Base-by-base conservation (phyloP, 2,329 filamentous ascomycete genomes). In the Diaporthe sp. region DNA sequence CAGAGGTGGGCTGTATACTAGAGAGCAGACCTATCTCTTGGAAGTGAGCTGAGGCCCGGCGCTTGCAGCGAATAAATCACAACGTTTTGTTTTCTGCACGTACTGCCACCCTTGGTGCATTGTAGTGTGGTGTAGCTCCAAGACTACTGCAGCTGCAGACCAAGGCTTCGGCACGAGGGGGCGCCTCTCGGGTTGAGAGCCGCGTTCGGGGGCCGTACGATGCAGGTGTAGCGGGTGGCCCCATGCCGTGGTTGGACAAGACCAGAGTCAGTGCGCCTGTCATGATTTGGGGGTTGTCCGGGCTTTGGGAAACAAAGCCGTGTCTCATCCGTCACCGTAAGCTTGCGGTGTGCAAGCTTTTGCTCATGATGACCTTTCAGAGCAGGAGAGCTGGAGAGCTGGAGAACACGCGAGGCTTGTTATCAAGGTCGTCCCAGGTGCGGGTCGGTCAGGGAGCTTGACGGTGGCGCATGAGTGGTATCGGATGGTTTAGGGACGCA, bases 131-230 rank as follows among this genome's bases (percentile, higher is more conserved):
- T n/a, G 17, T 32, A 44, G 59, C 32, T 32, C 22, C 10, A 42
- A 47, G 30, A 44, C 55, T 39, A 50, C 69, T 42, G 56, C 55
- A 63, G 58, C 70, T 51, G 56, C 47, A 51, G 50, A 63, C 56
- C 56, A 27, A 71, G 56, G 35, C 66, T 55, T 19, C 66, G 66
- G 53, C 35, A 30, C 53, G 19, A 58, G 66, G 37, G 27, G 37
- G 37, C 44, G 70, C 44, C 63, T 68, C 63, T 68, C 63, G 63
- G 63, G 63, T 68, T 25, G 13, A 65, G 59, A 66, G 42, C 59
- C 51, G 59, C 51, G 73, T 71, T 73, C 71, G 74, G 71, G 55
- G 65, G 71, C 74, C 65, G 74, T 73, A 73, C 58, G 69, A 35
- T 71, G 70, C 70, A 71, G 58, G 44, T 55, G 56, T 42, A 63